Evolutionary conservation across 768 basidiomycete genomes (phyloP), one percentile per base, ranked within the genome.

Genomic region (Hypsizygus marmoreus): DNA sequence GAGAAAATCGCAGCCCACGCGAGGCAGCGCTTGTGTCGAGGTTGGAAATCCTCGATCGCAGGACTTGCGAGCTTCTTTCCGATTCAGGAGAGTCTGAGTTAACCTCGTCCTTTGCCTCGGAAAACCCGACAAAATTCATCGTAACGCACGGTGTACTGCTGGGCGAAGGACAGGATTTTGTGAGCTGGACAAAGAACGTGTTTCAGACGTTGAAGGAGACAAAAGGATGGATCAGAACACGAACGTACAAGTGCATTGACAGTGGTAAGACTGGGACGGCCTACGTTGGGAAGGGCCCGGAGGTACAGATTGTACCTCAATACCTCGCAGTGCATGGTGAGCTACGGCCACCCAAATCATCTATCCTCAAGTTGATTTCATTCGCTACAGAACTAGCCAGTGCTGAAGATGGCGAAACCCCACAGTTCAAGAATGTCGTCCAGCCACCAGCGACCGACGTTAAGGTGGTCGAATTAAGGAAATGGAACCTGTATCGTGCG

Each of bases 401-500:
- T 43, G 19, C 50, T 24, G 40, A 49, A n/a, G 45, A 36, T 16
- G 58, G 47, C 5, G 55, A 48, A 6, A 49, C 44, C 9, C 26
- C 49, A 6, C 40, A 47, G n/a, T 60, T 59, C 39, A 49, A 48
- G 10, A 33, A 24, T 11, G 39, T 53, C 23, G 25, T 57, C 42
- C 24, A 23, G 4, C 34, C 53, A 29, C 45, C 46, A 10, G 57
- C 62, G 29, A 33, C 40, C 10, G 24, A 37, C 12, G 50, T 49
- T 25, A 48, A 55, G 11, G 38, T 61, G 16, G 51, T 51, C 13
- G 68, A 71, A 45, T 37, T 43, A 32, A 64, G 73, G 28, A 51
- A 45, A 24, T 80, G 77, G 77, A 58, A 64, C 7, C 40, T 80
- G 40, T 75, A 78, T 56, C 70, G 71, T 13, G 71, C 75, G 3